Evolutionary conservation across 2,329 filamentous ascomycete species (phyloP), one percentile per base, ranked within the genome.

Genomic region (Alternaria rosae): DNA sequence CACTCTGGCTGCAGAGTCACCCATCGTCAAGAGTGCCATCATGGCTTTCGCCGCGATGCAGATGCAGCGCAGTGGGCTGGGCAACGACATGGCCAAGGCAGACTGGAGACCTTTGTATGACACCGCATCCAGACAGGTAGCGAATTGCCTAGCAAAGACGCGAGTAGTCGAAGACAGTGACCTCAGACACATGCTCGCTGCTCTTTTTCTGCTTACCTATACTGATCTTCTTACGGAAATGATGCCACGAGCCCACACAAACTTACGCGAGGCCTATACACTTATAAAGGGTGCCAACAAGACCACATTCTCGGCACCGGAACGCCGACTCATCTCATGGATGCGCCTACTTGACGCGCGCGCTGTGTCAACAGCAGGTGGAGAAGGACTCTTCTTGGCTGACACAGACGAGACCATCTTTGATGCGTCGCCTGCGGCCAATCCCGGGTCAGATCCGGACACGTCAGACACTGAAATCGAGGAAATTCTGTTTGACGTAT

Each of bases 161-260:
- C 53, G 62, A 28, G 68, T 69, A 21, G 61, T 54, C 6, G 65
- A 65, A 25, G 62, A 58, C 2, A 63, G 41, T 28, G 70, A 65
- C 35, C 59, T 78, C 23, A 81, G 84, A 61, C 75, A 84, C 41
- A 74, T 85, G 4, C 78, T 87, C 6, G 84, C 84, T 2, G 80
- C 84, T 0, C 69, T 86, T 9, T 87, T 87, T 73, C 83, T 87
- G 59, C 78, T 87, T 4, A 85, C 83, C 50, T 87, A 87, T 61
- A 83, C 85, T 21, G 84, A 86, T 62, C 72, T 59, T 6, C 42
- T 79, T 65, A 72, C 66, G 69, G 17, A 48, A 76, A 32, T 44
- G 32, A 17, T 59, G 15, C 48, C 48, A 35, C 42, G 56, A 30
- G 56, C 56, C 12, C 55, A 86, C 64, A 75, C 79, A 2, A 83